Conservation (phyloP, 176 grass and related monocot genomes). For the Oryza rufipogon region DNA sequence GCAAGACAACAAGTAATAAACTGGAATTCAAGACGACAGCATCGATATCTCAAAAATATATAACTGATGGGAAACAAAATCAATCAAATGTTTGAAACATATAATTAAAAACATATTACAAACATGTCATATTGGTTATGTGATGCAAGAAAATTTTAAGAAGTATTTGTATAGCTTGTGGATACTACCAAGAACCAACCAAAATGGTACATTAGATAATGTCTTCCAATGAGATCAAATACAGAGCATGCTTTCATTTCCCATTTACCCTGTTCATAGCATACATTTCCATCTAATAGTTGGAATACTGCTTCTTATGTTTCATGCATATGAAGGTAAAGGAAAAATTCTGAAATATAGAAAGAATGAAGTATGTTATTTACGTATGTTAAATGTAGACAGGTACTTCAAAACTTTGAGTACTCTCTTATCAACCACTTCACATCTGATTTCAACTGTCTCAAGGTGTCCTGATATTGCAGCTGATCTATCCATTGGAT, state of each 20-base stretch:
- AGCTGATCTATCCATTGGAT: background rate
- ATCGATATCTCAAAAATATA: background rate
- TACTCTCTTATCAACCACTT: background rate
- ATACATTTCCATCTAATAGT: too few species aligned
- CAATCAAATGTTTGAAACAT: too few species aligned
- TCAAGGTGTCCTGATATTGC: background rate
- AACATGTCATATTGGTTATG: too few species aligned
- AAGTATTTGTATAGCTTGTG: too few species aligned
- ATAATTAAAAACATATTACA: too few species aligned
- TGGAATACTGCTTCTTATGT: background rate
- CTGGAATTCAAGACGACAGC: background rate
- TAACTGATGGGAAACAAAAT: too few species aligned
- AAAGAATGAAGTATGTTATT: background rate
- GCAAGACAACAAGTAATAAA: background rate
- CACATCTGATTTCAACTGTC: background rate
- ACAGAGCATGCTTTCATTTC: too few species aligned
- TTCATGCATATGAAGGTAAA: background rate
- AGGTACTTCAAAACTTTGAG: background rate
- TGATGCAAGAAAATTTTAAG: too few species aligned
- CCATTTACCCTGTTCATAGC: too few species aligned
- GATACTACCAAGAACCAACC: too few species aligned
- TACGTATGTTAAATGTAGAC: background rate
- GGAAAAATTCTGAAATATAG: background rate
- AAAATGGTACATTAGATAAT: too few species aligned
- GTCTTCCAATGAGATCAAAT: too few species aligned